Base-by-base conservation (phyloP, 2,329 filamentous ascomycete genomes). In the Thermothelomyces thermophilus region DNA sequence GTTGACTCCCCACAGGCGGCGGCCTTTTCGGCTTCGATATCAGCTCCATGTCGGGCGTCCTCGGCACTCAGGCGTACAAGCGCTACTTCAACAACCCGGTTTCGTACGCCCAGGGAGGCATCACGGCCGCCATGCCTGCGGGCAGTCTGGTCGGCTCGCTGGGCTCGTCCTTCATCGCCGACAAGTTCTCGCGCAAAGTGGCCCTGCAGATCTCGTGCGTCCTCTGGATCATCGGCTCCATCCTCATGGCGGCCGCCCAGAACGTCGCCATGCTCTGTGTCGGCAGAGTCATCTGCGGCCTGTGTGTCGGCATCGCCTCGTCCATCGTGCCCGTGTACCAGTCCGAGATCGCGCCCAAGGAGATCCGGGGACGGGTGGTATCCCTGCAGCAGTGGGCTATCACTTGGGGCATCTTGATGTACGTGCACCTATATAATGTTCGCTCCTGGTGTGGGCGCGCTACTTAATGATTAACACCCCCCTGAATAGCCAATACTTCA, bases 11-110 rank as follows among this genome's bases (percentile, higher is more conserved):
- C 26, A 6, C 35, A 74, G 84, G 84, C 58, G 84, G 84, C 63
- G 80, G 77, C 20, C 72, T 89, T 22, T 89, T 90, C 61, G 87
- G 86, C 59, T 90, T 90, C 63, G 86, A 90, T 68, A 87, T 90
- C 60, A 80, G 77, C 49, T 86, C 82, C 37, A 87, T 89, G 84
- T 82, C 79, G 33, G 80, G 78, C 40, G 79, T 82, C 20, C 72
- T 89, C 33, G 81, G 80, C 26, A 86, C 82, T 0, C 67, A 80
- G 50, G 77, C 82, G 41, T 90, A 90, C 65, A 81, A 80, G 58
- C 80, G 78, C 60, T 89, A 86, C 66, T 89, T 89, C 68, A 72
- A 80, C 59, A 76, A 87, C 48, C 76, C 76, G 2, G 63, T 64
- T 16, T 75, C 72, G 1, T 74, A 77, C 57, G 71, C 75, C 0